Base-by-base conservation (phyloP, 306 rosid genomes). In the Corylus heterophylla region DNA sequence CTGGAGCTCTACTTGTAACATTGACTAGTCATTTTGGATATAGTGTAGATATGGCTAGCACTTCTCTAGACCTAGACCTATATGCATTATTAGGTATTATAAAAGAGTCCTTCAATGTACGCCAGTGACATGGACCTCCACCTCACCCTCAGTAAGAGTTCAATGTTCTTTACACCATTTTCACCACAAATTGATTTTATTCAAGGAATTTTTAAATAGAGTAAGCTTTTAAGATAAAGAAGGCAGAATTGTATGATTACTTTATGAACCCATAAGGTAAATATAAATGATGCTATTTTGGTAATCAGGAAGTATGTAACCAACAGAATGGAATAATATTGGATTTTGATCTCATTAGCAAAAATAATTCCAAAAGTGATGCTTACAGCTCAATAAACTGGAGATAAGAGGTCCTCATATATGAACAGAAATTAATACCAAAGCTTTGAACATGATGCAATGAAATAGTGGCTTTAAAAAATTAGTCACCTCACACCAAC, bases 401-500 rank as follows among this genome's bases (percentile, higher is more conserved):
- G 29, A 45, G 35, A 78, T 52, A 71, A 47, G 64, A 75, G 45
- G 52, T 77, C 69, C 56, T 29, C 25, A 45, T 67, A 37, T 54
- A 75, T 27, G 54, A 72, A 54, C 74, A 63, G 45, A 80, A 78
- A 75, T 44, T 62, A 66, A 13, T 17, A 14, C 69, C 22, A 63
- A 22, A 62, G 51, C 75, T 55, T 71, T 64, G 50, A 39, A 54
- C 80, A 81, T 69, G 82, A 78, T 62, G 70, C 48, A 80, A 78
- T 74, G 35, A 77, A 72, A 31, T 8, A 42, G 49, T 78, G 76
- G 68, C 76, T 69, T 54, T 58, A 42, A 50, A 45, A 44, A 18
- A 59, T 47, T 77, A 71, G 87, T 82, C 20, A 93, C 99, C 99
- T 95, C 87, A 95, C 99, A 80, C 99, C 99, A 84, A 95, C 98